A percentile compares a stretch with the other conserved stretches of the same genome.
Evolutionary conservation across 768 basidiomycete species (phyloP).

Genomic region (Auriculariales sp.): DNA sequence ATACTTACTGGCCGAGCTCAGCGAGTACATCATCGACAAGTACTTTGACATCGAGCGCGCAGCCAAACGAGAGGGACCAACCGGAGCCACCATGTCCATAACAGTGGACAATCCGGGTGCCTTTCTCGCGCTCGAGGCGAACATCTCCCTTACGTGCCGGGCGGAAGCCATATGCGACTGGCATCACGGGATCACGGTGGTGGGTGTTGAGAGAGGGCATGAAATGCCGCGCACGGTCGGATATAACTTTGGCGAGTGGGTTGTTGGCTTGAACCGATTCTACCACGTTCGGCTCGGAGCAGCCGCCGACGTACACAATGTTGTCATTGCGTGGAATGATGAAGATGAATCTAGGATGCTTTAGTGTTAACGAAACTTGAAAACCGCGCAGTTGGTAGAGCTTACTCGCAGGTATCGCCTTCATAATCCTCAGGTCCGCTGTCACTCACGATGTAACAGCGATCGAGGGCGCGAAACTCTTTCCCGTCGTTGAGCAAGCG

Average conservation of each 20-base stretch:
- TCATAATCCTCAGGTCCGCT: constrained; percentile 17
- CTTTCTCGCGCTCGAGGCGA: constrained; percentile 15
- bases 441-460: constrained; percentile 19
- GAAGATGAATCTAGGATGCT: too few relatives aligned
- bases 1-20: too few relatives aligned
- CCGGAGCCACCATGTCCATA: too few relatives aligned
- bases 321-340: constrained; percentile 23
- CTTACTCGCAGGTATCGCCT: too few relatives aligned
- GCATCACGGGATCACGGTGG: constrained; percentile 12
- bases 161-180: constrained; percentile 16
- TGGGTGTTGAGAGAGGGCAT: constrained; percentile 15
- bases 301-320: constrained; percentile 19
- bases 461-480: constrained; percentile 19
- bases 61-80: too few relatives aligned
- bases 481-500: constrained; percentile 22
- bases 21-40: too few relatives aligned
- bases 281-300: constrained; percentile 14
- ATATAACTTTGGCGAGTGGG: constrained; percentile 17
- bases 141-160: constrained; percentile 16
- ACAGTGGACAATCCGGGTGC: constrained; percentile 15
- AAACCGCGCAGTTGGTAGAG: too few relatives aligned
- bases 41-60: too few relatives aligned
- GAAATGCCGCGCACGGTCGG: constrained; percentile 15
- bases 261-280: constrained; percentile 14
- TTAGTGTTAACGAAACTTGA: too few relatives aligned